Conservation (phyloP, 2,329 filamentous ascomycete species). For the Phoma herbarum region DNA sequence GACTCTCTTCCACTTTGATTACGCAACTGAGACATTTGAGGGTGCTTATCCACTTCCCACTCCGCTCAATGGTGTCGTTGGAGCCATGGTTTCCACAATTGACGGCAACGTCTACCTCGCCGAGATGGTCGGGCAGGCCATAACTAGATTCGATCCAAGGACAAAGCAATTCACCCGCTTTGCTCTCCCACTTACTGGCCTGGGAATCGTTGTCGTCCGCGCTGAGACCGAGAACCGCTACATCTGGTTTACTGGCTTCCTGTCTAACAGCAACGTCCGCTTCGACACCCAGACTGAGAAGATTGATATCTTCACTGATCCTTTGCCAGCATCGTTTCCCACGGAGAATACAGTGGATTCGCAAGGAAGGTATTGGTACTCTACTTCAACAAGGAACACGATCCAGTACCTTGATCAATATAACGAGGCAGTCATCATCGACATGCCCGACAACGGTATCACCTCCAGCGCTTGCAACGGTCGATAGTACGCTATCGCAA, state of each 20-base stretch:
- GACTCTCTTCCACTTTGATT: conserved; percentile 23
- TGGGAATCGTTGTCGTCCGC: conserved; percentile 18
- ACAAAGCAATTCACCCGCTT: conserved; percentile 22
- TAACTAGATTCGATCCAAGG: conserved; percentile 21
- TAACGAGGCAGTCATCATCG: conserved; percentile 21
- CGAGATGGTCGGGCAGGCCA: conserved; percentile 22
- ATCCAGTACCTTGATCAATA: conserved; percentile 24
- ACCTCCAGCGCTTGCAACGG: too few species aligned
- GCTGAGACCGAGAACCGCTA: conserved; percentile 22
- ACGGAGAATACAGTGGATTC: conserved; percentile 22
- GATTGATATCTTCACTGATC: conserved; percentile 23
- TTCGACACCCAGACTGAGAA: conserved; percentile 23
- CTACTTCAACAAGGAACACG: conserved; percentile 22
- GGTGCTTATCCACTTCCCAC: conserved; percentile 22
- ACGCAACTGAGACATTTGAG: conserved; percentile 22
- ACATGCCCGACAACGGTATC: conserved; percentile 23
- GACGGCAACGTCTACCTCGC: conserved; percentile 23
- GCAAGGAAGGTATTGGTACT: conserved; percentile 24
- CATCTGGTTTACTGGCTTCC: conserved; percentile 25
- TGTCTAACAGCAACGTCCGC: conserved; percentile 24
- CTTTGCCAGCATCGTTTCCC: conserved; percentile 14
- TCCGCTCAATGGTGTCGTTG: conserved; percentile 20
- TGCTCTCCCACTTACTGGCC: conserved; percentile 16
- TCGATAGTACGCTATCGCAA: too few species aligned
- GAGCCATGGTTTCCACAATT: conserved; percentile 19